These are phyloP conservation scores for Entonaema liquescens DNA, from an alignment of 495 filamentous ascomycete species.

Conservation along the genomic window DNA sequence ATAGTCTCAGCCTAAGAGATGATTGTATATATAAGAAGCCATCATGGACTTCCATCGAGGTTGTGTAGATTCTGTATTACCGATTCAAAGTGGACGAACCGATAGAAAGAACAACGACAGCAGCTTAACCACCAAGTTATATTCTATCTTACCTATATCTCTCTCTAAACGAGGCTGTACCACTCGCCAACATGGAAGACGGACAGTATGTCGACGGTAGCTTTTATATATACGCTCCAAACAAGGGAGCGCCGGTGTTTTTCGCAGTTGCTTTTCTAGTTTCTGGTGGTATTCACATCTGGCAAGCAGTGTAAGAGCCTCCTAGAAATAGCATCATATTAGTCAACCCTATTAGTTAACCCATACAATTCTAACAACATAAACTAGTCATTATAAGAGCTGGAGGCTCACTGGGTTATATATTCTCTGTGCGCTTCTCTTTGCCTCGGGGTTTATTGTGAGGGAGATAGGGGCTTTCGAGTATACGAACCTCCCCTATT, in stretches of 20 bases:
- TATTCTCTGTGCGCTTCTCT: conserved; percentile 51
- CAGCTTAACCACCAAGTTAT: background rate
- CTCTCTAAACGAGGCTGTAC: background rate
- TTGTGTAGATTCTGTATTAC: background rate
- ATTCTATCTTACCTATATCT: background rate
- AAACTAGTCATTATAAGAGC: conserved; percentile 63
- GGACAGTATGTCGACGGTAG: conserved; percentile 58
- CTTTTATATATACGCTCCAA: conserved; percentile 77
- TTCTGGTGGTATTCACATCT: conserved; percentile 66
- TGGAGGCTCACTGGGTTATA: conserved; percentile 53
- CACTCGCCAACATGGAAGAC: conserved; percentile 44
- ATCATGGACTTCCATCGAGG: background rate
- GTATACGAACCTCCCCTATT: conserved; percentile 64
- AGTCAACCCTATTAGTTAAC: too few species aligned
- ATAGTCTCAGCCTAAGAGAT: background rate
- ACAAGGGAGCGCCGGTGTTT: conserved; percentile 73
- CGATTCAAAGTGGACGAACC: background rate
- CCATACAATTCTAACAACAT: conserved; percentile 53
- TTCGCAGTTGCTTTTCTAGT: conserved; percentile 71
- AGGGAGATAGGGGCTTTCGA: conserved; percentile 66
- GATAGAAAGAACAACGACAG: background rate
- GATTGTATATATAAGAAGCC: background rate
- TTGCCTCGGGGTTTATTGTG: conserved; percentile 67
- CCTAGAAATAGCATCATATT: background rate
- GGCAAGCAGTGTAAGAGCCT: conserved; percentile 68